These are phyloP conservation scores for Aureobasidium sp. DNA, from an alignment of 2,329 filamentous ascomycete genomes.

Conservation along the genomic window DNA sequence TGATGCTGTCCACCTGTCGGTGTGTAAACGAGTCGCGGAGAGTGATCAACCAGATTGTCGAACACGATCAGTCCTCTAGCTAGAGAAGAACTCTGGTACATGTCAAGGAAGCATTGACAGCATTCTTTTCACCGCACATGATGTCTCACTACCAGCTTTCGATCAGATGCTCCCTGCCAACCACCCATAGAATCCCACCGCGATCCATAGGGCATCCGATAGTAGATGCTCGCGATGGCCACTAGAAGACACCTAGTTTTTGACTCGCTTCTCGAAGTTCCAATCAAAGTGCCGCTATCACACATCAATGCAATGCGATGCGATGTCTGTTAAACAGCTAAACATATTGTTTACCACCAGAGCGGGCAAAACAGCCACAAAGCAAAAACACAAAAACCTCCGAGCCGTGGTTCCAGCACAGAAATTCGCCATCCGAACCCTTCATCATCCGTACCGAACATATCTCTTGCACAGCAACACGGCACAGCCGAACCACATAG, in stretches of 20 bases:
- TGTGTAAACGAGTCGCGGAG: not conserved
- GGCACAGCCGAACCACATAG: not conserved
- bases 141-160: not conserved
- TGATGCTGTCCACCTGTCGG: not conserved
- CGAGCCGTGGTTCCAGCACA: not conserved
- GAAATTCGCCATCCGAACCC: not conserved
- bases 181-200: not conserved
- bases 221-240: not conserved
- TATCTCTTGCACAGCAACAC: not conserved
- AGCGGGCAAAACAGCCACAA: not conserved
- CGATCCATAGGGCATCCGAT: not conserved
- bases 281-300: not conserved
- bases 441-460: not conserved
- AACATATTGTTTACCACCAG: not conserved
- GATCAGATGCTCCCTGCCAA: not conserved
- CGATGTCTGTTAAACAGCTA: not conserved
- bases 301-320: not conserved
- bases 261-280: not conserved
- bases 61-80: not conserved
- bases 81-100: not conserved
- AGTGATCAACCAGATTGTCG: not conserved
- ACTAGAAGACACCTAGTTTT: not conserved
- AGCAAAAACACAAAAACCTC: not conserved
- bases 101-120: not conserved
- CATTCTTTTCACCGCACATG: not conserved